Percentiles rank a stretch among this genome's conserved stretches.
phyloP scores from a whole-genome alignment of 192 early-diverging fungal genomes.

The Podila epigama region DNA sequence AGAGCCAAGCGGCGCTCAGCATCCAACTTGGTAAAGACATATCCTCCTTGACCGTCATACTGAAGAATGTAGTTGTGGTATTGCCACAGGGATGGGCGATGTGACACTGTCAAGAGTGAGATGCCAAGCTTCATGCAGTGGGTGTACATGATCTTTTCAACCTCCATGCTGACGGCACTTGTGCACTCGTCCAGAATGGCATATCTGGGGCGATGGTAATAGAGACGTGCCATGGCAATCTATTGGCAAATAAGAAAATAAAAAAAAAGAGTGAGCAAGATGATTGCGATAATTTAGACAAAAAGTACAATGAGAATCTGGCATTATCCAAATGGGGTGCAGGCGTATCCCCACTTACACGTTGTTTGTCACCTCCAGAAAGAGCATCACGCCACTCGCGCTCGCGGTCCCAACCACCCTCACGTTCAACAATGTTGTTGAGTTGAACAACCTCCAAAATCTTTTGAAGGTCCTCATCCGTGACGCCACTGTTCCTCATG shows the following conservation, averaged over 20 bases:
- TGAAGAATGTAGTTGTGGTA: slow-evolving; percentile 96
- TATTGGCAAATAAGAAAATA: slow-evolving; percentile 13
- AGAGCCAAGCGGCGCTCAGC: slow-evolving; percentile 85
- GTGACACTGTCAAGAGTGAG: slow-evolving; percentile 92
- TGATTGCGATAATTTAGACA: no score
- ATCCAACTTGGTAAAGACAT: slow-evolving; percentile 91
- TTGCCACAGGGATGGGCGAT: slow-evolving; percentile 94
- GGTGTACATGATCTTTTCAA: slow-evolving; percentile 92
- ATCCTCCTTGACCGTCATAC: slow-evolving; percentile 97
- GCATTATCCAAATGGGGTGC: no score
- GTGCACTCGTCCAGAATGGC: slow-evolving; percentile 97
- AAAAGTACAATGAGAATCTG: no score
- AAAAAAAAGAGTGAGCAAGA: not conserved
- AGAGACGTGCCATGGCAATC: slow-evolving; percentile 96
- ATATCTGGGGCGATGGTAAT: slow-evolving; percentile 95
- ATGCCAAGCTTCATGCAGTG: slow-evolving; percentile 83
- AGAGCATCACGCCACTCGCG: slow-evolving; percentile 91
- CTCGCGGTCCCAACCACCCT: slow-evolving; percentile 90
- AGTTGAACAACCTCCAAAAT: slow-evolving; percentile 89
- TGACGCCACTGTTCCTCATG: slow-evolving; percentile 72
- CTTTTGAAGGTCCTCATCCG: slow-evolving; percentile 79
- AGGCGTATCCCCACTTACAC: slow-evolving; percentile 52
- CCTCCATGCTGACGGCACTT: slow-evolving; percentile 91
- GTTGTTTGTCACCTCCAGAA: slow-evolving; percentile 97
- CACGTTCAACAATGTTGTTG: slow-evolving; percentile 81